phyloP scores from a whole-genome alignment of 768 basidiomycete genomes.

The Pholiota molesta region DNA sequence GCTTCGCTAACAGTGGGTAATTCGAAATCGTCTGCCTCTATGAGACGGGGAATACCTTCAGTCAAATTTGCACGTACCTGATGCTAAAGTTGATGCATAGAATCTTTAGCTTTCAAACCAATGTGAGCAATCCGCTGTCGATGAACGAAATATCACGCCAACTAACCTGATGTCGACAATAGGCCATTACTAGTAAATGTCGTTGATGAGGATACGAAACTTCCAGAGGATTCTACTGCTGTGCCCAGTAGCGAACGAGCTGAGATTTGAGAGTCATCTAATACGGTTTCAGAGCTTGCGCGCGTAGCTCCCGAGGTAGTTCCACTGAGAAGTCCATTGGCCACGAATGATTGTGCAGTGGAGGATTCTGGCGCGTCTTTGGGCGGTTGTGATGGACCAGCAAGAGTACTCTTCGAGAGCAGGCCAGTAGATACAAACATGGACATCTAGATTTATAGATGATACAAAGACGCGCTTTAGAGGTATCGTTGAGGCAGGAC shows the following conservation, averaged over 20 bases:
- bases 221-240: neutral
- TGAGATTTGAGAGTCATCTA: neutral
- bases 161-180: conserved; percentile 5
- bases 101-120: neutral
- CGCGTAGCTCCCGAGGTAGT: neutral
- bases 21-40: conserved; percentile 19
- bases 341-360: conserved; percentile 13
- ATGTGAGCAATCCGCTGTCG: neutral
- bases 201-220: neutral
- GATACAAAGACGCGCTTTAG: conserved; percentile 8
- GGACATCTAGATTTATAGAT: conserved; percentile 11
- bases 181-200: conserved; percentile 25
- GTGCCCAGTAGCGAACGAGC: neutral
- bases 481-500: neutral
- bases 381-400: conserved; percentile 1
- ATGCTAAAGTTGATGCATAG: neutral
- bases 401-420: conserved; percentile 21
- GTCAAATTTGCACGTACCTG: neutral
- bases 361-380: conserved; percentile 10
- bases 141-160: neutral
- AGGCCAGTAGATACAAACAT: conserved; percentile 32
- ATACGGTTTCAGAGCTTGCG: neutral
- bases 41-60: neutral
- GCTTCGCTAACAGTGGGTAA: conserved; percentile 27
- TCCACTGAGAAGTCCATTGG: conserved; percentile 18